Evolutionary conservation across 495 filamentous ascomycete species (phyloP).

Genomic region (Xylaria nigripes): DNA sequence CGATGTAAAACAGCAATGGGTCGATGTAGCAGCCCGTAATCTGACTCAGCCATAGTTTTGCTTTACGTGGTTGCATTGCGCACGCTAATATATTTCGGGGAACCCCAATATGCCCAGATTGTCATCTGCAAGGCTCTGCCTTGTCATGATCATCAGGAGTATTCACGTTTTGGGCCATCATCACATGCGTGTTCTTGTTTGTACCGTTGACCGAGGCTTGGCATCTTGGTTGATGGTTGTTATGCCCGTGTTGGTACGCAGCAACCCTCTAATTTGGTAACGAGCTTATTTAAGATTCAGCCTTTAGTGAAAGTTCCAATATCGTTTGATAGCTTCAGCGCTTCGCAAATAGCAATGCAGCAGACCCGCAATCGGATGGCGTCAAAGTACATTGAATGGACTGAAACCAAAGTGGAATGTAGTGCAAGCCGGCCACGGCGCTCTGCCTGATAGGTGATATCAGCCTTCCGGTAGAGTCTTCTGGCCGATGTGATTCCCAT

Average conservation of each 20-base stretch:
- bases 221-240: too few species aligned
- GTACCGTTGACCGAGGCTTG: not conserved
- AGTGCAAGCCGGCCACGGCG: not conserved
- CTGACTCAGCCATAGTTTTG: too few species aligned
- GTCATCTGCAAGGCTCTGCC: slow-evolving; percentile 1
- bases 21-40: too few species aligned
- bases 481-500: too few species aligned
- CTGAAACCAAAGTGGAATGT: not conserved
- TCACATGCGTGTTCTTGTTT: not conserved
- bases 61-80: too few species aligned
- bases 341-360: not conserved
- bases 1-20: too few species aligned
- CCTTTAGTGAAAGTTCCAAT: too few species aligned
- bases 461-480: too few species aligned
- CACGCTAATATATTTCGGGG: too few species aligned
- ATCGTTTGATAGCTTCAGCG: too few species aligned
- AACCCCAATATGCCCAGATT: slow-evolving; percentile 5
- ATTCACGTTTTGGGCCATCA: not conserved
- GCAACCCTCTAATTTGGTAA: too few species aligned
- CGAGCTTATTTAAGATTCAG: not conserved
- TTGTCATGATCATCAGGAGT: not conserved
- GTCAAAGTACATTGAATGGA: not conserved
- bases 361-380: not conserved
- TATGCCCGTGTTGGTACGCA: too few species aligned
- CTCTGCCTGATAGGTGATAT: not conserved